Evolutionary conservation across 768 basidiomycete species (phyloP), one percentile per base, ranked within the genome.

Genomic region (Russula sp.): DNA sequence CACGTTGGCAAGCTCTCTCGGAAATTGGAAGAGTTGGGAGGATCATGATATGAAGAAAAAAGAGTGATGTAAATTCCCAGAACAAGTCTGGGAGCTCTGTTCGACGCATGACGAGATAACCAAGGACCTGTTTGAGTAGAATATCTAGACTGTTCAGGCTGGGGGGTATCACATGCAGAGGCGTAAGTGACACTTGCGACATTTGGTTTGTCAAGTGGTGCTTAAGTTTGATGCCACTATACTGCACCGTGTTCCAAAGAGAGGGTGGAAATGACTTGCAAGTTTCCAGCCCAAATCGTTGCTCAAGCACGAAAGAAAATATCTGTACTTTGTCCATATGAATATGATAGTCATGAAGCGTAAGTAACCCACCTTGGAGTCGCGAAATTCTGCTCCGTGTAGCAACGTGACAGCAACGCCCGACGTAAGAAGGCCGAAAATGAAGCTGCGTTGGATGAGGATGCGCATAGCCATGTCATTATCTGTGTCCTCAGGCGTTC

Each of bases 301-400:
- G 69, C 68, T 78, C 66, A 65, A 74, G 82, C 11, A 88, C 77
- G 64, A 87, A 86, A 0, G 86, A 76, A 13, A 81, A 69, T 42
- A 87, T 79, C 87, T 87, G 65, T 7, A 16, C 25, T 35, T 34
- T 56, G 10, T 50, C 29, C 9, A 13, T 34, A 34, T 14, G 59
- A 14, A 39, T 7, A 18, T 52, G 38, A 56, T 25, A 7, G 32
- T 29, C 39, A 45, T 59, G 46, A 45, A 48, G 43, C 35, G 13
- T 5, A 25, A 29, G 35, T n/a, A 22, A 29, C 71, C 20, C 16
- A 82, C 87, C 76, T 87, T 88, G 0, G 81, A 81, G 65, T 88
- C 85, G 45, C 78, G 78, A 65, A 84, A 87, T 64, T 82, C 81
- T 1, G 80, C 75, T 0, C 81, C 82, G 38, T 76, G 75, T 20